Evolutionary conservation across 2,329 filamentous ascomycete species (phyloP).

Genomic region (Alternaria rosae): DNA sequence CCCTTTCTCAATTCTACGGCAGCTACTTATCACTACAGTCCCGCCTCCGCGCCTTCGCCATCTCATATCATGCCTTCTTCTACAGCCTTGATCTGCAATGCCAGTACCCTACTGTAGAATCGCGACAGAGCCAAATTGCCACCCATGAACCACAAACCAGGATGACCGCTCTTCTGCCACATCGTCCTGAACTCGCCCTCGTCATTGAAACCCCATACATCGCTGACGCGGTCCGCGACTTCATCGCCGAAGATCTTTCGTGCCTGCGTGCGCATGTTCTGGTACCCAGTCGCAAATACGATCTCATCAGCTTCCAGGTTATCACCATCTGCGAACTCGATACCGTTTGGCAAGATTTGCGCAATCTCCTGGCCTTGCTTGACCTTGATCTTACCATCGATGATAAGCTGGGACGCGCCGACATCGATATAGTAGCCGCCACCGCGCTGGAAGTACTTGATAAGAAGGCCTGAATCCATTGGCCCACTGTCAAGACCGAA

Average conservation of each 20-base stretch:
- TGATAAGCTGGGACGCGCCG: conserved; percentile 53
- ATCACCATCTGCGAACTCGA: conserved; percentile 55
- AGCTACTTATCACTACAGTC: conserved; percentile 1
- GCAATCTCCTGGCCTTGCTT: conserved; percentile 50
- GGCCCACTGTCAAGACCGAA: conserved; percentile 51
- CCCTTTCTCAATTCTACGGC: neutral
- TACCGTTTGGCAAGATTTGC: conserved; percentile 49
- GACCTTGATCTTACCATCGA: conserved; percentile 56
- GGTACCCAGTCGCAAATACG: conserved; percentile 58
- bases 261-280: conserved; percentile 53
- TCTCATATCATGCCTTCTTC: conserved; percentile 34
- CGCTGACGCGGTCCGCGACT: conserved; percentile 51
- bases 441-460: conserved; percentile 52
- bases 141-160: conserved; percentile 55
- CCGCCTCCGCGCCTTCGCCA: neutral
- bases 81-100: conserved; percentile 56
- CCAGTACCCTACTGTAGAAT: conserved; percentile 59
- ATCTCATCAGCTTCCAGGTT: conserved; percentile 56
- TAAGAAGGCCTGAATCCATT: conserved; percentile 41
- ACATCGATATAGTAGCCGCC: conserved; percentile 60
- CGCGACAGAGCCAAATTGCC: conserved; percentile 53
- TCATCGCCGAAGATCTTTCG: conserved; percentile 52
- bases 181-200: conserved; percentile 58
- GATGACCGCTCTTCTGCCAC: conserved; percentile 47
- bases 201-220: conserved; percentile 56